Percentiles rank a stretch among this genome's conserved stretches.
Evolutionary conservation across 768 basidiomycete species (phyloP).

Genomic region (Pisolithus marmoratus): DNA sequence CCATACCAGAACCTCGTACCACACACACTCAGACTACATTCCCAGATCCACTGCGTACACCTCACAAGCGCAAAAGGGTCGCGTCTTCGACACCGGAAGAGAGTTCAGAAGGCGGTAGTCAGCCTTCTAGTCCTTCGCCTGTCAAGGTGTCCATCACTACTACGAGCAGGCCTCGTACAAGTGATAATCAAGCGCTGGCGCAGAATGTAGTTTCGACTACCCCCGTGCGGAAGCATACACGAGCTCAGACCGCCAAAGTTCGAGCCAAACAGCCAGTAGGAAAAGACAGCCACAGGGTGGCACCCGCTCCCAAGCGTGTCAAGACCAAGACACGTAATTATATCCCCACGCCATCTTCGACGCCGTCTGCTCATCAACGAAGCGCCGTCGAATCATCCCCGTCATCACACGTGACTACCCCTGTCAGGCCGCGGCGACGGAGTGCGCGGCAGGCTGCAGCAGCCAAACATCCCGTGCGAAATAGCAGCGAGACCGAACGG

Average conservation of each 20-base stretch:
- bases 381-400: neutral
- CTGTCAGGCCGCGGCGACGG: conserved; percentile 15
- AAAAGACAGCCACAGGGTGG: neutral
- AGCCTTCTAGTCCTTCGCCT: conserved; percentile 26
- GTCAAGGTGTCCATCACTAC: conserved; percentile 19
- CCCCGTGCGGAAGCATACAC: conserved; percentile 1
- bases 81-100: conserved; percentile 2
- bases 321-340: conserved; percentile 13
- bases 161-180: neutral
- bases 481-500: conserved; percentile 3
- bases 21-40: conserved; percentile 11
- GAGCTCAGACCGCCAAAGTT: conserved; percentile 5
- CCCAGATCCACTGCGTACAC: conserved; percentile 25
- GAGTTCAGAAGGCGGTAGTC: conserved; percentile 4
- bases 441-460: conserved; percentile 22
- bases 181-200: neutral
- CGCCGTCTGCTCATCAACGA: conserved; percentile 6
- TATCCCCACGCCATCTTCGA: conserved; percentile 24
- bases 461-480: conserved; percentile 1
- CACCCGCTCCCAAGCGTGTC: conserved; percentile 12
- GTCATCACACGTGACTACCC: conserved; percentile 13
- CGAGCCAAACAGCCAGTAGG: neutral
- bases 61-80: conserved; percentile 23
- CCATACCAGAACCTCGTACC: conserved; percentile 1
- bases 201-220: neutral